Percentiles rank a stretch among this genome's conserved stretches.
These are phyloP conservation scores for Rhododendron mucronatum DNA, from an alignment of 148 eudicot species.

Conservation along the genomic window DNA sequence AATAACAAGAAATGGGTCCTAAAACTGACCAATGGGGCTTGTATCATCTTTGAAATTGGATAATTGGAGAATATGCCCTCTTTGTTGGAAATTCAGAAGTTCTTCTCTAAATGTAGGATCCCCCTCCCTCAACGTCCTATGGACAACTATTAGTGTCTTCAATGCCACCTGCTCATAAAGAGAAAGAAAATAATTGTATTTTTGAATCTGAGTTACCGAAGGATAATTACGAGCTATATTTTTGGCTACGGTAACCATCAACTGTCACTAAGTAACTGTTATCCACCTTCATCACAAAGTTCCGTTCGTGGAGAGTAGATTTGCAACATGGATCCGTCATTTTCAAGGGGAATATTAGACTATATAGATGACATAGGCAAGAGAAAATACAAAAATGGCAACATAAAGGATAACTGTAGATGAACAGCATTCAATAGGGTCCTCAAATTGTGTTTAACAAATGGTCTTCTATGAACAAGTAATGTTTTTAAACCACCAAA, in stretches of 20 bases:
- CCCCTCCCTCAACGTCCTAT: constrained; percentile 85
- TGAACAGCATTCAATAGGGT: background rate
- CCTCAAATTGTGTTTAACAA: background rate
- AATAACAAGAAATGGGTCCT: background rate
- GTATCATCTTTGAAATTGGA: constrained; percentile 98
- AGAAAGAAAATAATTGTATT: background rate
- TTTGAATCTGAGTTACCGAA: background rate
- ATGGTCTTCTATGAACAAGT: background rate
- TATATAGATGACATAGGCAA: background rate
- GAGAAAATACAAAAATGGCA: background rate
- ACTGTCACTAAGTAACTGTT: background rate
- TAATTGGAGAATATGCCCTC: constrained; percentile 70
- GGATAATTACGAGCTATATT: background rate
- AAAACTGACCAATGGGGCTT: constrained; percentile 72
- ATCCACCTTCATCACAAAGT: background rate
- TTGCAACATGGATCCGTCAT: background rate
- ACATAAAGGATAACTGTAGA: background rate
- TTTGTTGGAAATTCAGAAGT: constrained; percentile 73
- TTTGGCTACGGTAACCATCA: background rate
- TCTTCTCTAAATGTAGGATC: constrained; percentile 98
- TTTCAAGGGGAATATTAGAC: background rate
- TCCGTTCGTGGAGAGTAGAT: background rate
- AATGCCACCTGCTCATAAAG: constrained; percentile 73
- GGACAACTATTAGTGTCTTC: constrained; percentile 87
- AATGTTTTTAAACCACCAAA: background rate